Conservation (phyloP, 371 early-diverging fungal species). For the Haplosporangium sp. region DNA sequence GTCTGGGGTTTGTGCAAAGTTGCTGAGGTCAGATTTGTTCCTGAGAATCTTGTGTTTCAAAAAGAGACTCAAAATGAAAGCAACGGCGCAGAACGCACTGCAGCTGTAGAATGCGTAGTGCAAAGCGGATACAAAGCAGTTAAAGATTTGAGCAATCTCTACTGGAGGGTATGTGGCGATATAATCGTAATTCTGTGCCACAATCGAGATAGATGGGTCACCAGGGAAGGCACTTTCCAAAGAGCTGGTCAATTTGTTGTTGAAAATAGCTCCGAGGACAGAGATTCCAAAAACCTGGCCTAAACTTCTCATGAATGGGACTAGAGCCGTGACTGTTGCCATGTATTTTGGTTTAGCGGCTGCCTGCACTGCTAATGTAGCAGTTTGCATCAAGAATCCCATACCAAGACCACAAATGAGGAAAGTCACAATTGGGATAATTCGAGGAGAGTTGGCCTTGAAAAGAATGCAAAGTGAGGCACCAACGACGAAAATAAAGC, state of each 20-base stretch:
- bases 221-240: slow-evolving; percentile 15
- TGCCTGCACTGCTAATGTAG: slow-evolving; percentile 65
- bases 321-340: slow-evolving; percentile 6
- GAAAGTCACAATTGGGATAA: slow-evolving; percentile 50
- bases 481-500: slow-evolving; percentile 55
- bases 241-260: slow-evolving; percentile 50
- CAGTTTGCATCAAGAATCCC: slow-evolving; percentile 54
- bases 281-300: slow-evolving; percentile 69
- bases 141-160: slow-evolving; percentile 5
- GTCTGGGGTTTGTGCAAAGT: slow-evolving; percentile 29
- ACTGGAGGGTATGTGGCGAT: neutral
- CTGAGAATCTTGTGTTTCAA: slow-evolving; percentile 43
- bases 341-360: slow-evolving; percentile 57
- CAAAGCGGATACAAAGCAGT: slow-evolving; percentile 24
- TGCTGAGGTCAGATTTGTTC: slow-evolving; percentile 31
- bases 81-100: slow-evolving; percentile 13
- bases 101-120: slow-evolving; percentile 35
- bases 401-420: slow-evolving; percentile 66
- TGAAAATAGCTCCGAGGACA: slow-evolving; percentile 63
- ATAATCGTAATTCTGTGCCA: slow-evolving; percentile 12
- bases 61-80: slow-evolving; percentile 27
- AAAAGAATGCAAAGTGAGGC: slow-evolving; percentile 59
- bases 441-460: slow-evolving; percentile 12
- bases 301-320: slow-evolving; percentile 61
- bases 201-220: slow-evolving; percentile 8